Percentiles rank a stretch among this genome's conserved stretches.
phyloP scores from a whole-genome alignment of 148 eudicot species.

The Nyssa sinensis region DNA sequence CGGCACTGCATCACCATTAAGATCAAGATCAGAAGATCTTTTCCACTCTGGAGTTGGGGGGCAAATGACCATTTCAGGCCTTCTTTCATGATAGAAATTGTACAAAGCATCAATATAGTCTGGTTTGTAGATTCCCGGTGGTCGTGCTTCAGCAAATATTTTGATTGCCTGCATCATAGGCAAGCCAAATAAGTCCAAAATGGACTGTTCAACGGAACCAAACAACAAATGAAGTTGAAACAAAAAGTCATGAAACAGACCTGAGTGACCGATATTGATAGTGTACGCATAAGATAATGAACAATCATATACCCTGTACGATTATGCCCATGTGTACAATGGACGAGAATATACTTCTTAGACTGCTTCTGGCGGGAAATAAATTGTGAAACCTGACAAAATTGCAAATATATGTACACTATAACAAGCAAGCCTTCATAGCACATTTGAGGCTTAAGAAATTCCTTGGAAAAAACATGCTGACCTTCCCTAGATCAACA shows the following conservation, averaged over 20 bases:
- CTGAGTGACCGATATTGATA: conserved; percentile 73
- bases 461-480: neutral
- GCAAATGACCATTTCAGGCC: conserved; percentile 72
- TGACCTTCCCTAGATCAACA: neutral
- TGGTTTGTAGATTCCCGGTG: conserved; percentile 92
- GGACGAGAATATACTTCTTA: conserved; percentile 77
- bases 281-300: conserved; percentile 88
- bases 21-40: conserved; percentile 84
- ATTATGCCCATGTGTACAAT: conserved; percentile 99
- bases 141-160: conserved; percentile 73
- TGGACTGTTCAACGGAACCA: conserved; percentile 7
- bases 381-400: conserved; percentile 69
- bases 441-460: neutral
- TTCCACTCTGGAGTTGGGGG: conserved; percentile 98
- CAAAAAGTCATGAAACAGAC: conserved; percentile 30
- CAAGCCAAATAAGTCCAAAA: conserved; percentile 6
- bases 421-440: neutral
- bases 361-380: conserved; percentile 61
- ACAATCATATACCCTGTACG: conserved; percentile 97
- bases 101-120: conserved; percentile 88
- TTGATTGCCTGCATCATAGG: conserved; percentile 66
- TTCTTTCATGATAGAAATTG: conserved; percentile 80
- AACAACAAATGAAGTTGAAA: conserved; percentile 6
- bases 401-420: neutral
- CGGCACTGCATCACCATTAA: conserved; percentile 83